Conservation (phyloP, 768 basidiomycete genomes). For the Cubamyces sp. region DNA sequence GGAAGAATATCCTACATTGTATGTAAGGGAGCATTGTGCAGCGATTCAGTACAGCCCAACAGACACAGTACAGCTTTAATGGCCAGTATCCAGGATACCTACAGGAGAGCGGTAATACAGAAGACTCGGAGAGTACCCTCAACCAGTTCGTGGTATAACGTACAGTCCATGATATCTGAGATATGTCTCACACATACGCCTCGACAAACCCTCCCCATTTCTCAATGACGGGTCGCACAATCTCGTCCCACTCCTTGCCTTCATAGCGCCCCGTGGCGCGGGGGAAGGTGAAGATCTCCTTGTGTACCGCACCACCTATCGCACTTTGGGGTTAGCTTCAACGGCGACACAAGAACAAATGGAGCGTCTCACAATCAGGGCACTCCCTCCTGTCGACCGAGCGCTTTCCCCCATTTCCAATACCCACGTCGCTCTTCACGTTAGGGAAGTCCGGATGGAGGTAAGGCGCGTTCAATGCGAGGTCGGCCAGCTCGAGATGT, state of each 20-base stretch:
- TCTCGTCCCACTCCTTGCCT: slow-evolving; percentile 72
- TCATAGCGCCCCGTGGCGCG: slow-evolving; percentile 58
- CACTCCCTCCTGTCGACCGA: slow-evolving; percentile 37
- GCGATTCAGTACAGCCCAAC: no score
- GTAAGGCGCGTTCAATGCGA: slow-evolving; percentile 61
- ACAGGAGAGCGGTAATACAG: slow-evolving; percentile 1
- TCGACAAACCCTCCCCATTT: slow-evolving; percentile 74
- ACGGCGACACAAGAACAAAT: slow-evolving; percentile 17
- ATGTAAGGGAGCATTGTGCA: no score
- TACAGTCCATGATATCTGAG: neutral
- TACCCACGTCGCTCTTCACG: slow-evolving; percentile 26
- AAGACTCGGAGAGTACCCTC: neutral
- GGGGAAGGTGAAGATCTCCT: slow-evolving; percentile 79
- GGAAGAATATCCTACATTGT: no score
- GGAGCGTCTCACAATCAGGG: slow-evolving; percentile 45
- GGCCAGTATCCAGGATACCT: slow-evolving; percentile 1
- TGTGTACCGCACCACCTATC: slow-evolving; percentile 62
- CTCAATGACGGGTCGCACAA: slow-evolving; percentile 77
- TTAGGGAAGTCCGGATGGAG: slow-evolving; percentile 54
- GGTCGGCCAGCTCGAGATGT: slow-evolving; percentile 79
- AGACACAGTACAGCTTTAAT: no score
- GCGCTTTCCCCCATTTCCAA: slow-evolving; percentile 9
- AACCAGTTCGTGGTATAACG: slow-evolving; percentile 6
- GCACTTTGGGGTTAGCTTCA: slow-evolving; percentile 7
- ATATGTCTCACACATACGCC: slow-evolving; percentile 26